A percentile compares a stretch with the other conserved stretches of the same genome.
These are phyloP conservation scores for Fragaria iinumae DNA, from an alignment of 306 rosid genomes.

Conservation along the genomic window DNA sequence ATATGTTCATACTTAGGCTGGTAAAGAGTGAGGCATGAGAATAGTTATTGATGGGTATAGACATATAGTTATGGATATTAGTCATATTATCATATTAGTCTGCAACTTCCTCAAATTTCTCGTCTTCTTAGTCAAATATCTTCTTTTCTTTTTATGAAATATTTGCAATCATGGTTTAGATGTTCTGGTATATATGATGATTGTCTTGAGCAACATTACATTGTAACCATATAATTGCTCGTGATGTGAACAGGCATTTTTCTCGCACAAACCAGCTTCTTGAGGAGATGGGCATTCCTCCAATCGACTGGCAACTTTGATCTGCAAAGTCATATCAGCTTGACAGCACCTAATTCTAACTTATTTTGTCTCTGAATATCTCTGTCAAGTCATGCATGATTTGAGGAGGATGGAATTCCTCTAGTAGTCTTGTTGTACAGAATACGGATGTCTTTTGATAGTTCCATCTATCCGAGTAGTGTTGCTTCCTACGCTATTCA, in stretches of 20 bases:
- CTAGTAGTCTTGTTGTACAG: slow-evolving; percentile 1
- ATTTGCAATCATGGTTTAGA: neutral
- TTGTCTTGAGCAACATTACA: neutral
- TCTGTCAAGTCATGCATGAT: slow-evolving; percentile 4
- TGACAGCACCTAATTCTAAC: neutral
- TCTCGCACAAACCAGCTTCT: slow-evolving; percentile 78
- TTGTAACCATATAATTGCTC: slow-evolving; percentile 3
- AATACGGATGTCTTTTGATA: slow-evolving; percentile 4
- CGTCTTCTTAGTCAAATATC: neutral
- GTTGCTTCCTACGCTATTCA: slow-evolving; percentile 9
- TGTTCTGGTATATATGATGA: neutral
- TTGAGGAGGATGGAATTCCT: neutral
- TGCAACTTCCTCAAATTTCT: neutral
- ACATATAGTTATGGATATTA: no score
- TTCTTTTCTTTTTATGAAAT: neutral
- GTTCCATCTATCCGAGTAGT: neutral
- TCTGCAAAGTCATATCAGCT: neutral
- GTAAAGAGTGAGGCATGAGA: neutral
- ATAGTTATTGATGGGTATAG: neutral
- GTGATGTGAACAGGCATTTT: slow-evolving; percentile 70
- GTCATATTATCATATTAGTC: neutral
- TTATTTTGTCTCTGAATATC: neutral
- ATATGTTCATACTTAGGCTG: neutral
- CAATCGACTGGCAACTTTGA: slow-evolving; percentile 91
- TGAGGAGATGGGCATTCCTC: slow-evolving; percentile 50